Percentiles rank a stretch among this genome's conserved stretches.
phyloP scores from a whole-genome alignment of 2,329 filamentous ascomycete species.

The Trichophyton benhamiae region DNA sequence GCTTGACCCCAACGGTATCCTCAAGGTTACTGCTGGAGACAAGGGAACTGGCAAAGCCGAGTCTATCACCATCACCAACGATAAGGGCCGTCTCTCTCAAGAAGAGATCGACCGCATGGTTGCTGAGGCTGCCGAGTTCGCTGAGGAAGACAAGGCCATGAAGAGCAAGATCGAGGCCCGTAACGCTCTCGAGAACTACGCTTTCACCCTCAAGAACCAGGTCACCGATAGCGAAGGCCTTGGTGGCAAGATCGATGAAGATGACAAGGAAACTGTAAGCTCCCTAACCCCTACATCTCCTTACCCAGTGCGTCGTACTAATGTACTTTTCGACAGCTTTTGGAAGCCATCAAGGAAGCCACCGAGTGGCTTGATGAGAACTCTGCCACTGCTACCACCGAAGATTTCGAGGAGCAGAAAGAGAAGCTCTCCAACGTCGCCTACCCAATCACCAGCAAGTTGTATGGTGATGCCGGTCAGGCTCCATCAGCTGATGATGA shows the following conservation, averaged over 20 bases:
- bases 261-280: conserved; percentile 90
- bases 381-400: conserved; percentile 65
- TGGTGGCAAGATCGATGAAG: conserved; percentile 94
- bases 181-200: conserved; percentile 97
- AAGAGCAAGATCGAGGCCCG: conserved; percentile 93
- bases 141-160: conserved; percentile 97
- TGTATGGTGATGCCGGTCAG: conserved; percentile 61
- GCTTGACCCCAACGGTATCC: conserved; percentile 95
- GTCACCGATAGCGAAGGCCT: conserved; percentile 93
- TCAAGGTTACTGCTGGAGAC: conserved; percentile 90
- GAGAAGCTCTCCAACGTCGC: conserved; percentile 96
- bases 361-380: conserved; percentile 97
- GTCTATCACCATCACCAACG: conserved; percentile 98
- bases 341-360: conserved; percentile 93
- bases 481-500: conserved; percentile 46
- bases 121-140: conserved; percentile 93
- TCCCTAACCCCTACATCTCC: conserved; percentile 7
- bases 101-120: conserved; percentile 99
- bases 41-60: conserved; percentile 97
- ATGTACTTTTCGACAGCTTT: conserved; percentile 41
- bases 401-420: conserved; percentile 99
- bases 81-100: conserved; percentile 91
- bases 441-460: conserved; percentile 98
- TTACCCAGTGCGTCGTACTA: conserved; percentile 18
- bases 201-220: conserved; percentile 98